Conservation (phyloP, 345 rosid genomes). For the Ceriops decandra region DNA sequence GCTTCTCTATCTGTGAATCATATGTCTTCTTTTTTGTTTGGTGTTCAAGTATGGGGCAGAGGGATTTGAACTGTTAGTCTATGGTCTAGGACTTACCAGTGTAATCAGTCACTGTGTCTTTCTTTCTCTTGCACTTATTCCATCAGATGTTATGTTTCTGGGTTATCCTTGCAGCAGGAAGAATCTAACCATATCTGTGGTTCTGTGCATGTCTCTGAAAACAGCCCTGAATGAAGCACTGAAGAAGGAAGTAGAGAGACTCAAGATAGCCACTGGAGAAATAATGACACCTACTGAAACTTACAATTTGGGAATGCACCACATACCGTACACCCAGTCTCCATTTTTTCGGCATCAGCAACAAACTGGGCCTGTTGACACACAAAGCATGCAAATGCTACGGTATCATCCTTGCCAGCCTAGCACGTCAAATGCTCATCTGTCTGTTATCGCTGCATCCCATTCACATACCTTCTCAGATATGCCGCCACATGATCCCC, state of each 20-base stretch:
- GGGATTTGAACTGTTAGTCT: background rate
- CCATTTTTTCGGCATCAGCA: conserved; percentile 44
- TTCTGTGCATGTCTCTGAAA: background rate
- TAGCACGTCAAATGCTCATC: conserved; percentile 26
- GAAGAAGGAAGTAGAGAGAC: conserved; percentile 90
- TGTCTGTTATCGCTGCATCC: background rate
- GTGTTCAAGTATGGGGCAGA: background rate
- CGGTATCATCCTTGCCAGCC: conserved; percentile 47
- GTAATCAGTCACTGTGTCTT: background rate
- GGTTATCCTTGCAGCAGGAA: background rate
- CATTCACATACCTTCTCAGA: conserved; percentile 39
- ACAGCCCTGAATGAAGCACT: conserved; percentile 78
- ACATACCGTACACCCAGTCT: conserved; percentile 43
- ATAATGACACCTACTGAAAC: conserved; percentile 52
- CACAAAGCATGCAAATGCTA: conserved; percentile 47
- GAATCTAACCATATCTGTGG: background rate
- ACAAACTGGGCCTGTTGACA: conserved; percentile 38
- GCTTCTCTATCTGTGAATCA: background rate
- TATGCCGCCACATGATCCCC: conserved; percentile 62
- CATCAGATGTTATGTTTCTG: too few species aligned
- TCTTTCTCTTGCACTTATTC: background rate
- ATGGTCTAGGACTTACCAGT: background rate
- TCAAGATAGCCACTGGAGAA: conserved; percentile 72
- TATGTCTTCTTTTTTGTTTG: background rate
- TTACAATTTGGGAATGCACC: conserved; percentile 69